Conservation (phyloP, 2,329 filamentous ascomycete genomes). For the Xylaria digitata region DNA sequence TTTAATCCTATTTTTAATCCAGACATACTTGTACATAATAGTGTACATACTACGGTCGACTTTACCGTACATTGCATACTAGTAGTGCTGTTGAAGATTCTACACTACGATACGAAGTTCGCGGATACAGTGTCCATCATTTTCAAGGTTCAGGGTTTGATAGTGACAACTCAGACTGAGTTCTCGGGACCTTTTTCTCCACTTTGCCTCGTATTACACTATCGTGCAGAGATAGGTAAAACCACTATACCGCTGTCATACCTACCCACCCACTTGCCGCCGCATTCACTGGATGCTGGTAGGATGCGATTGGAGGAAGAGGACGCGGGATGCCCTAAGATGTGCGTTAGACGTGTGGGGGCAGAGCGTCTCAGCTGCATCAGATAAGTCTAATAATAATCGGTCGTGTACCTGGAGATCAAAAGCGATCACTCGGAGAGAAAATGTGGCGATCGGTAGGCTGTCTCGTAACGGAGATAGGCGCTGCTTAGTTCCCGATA, state of each 20-base stretch:
- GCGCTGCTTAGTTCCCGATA: conserved; percentile 9
- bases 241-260: conserved; percentile 4
- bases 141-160: conserved; percentile 19
- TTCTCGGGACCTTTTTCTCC: not conserved
- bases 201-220: conserved; percentile 20
- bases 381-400: conserved; percentile 28
- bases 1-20: not conserved
- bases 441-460: conserved; percentile 22
- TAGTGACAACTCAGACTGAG: conserved; percentile 14
- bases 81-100: conserved; percentile 1
- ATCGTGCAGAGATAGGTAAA: conserved; percentile 2
- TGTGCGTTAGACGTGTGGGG: conserved; percentile 24
- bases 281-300: not conserved
- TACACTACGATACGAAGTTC: conserved; percentile 16
- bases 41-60: not conserved
- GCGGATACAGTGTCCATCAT: conserved; percentile 17
- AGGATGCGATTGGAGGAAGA: conserved; percentile 5
- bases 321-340: conserved; percentile 21
- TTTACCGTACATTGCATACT: not conserved
- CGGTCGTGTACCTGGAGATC: conserved; percentile 3
- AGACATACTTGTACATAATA: no score
- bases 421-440: not conserved
- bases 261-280: conserved; percentile 6
- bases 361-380: conserved; percentile 19
- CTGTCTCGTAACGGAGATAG: conserved; percentile 26